These are phyloP conservation scores for Ophiostoma angusticollis DNA, from an alignment of 2,329 filamentous ascomycete genomes.

Conservation along the genomic window DNA sequence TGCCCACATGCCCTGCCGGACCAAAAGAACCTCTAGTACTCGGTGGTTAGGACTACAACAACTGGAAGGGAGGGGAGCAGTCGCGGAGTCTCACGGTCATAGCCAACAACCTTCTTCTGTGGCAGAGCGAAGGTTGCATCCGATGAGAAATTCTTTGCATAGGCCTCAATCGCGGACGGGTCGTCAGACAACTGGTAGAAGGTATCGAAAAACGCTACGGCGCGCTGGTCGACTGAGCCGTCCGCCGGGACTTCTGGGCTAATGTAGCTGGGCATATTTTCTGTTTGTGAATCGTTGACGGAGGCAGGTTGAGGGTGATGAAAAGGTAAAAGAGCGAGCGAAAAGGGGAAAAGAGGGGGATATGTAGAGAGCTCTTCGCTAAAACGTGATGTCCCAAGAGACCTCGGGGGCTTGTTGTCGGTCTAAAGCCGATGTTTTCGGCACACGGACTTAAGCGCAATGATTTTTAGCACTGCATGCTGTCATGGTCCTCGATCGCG, in stretches of 20 bases:
- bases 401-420: too few relatives aligned
- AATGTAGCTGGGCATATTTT: slow-evolving; percentile 7
- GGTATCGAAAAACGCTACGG: slow-evolving; percentile 18
- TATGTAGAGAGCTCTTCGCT: too few relatives aligned
- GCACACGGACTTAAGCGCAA: too few relatives aligned
- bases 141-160: slow-evolving; percentile 18
- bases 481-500: too few relatives aligned
- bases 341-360: too few relatives aligned
- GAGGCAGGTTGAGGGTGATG: neutral
- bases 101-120: slow-evolving; percentile 17
- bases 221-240: slow-evolving; percentile 13
- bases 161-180: slow-evolving; percentile 18
- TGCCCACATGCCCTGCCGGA: slow-evolving; percentile 21
- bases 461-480: too few relatives aligned
- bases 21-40: slow-evolving; percentile 20
- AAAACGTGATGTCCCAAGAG: too few relatives aligned
- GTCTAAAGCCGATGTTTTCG: too few relatives aligned
- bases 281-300: neutral
- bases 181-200: slow-evolving; percentile 23
- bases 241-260: slow-evolving; percentile 9
- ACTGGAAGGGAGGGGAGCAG: neutral
- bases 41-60: neutral
- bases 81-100: slow-evolving; percentile 18
- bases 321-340: too few relatives aligned
- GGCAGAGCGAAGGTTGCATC: slow-evolving; percentile 22